phyloP scores from a whole-genome alignment of 305 asterid species.

The Solanum hybrid region DNA sequence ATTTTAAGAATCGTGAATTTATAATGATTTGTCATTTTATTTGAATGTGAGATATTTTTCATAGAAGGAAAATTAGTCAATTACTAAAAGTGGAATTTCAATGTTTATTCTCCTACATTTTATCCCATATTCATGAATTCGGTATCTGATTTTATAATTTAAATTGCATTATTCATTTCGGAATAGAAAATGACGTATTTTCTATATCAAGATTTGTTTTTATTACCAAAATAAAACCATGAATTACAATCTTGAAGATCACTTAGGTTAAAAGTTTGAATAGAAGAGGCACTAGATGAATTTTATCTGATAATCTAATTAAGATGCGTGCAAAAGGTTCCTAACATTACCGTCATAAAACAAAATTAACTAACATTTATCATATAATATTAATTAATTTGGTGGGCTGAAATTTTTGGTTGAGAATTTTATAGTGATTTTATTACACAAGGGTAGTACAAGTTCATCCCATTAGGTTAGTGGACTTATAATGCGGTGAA shows the following conservation, averaged over 20 bases:
- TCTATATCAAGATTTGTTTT: background rate
- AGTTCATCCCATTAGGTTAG: background rate
- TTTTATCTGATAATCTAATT: background rate
- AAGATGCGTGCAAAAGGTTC: background rate
- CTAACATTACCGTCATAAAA: background rate
- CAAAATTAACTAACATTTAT: background rate
- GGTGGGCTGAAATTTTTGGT: background rate
- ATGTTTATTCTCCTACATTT: background rate
- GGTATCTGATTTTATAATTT: background rate
- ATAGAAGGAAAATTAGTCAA: background rate
- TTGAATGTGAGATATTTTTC: background rate
- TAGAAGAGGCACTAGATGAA: background rate
- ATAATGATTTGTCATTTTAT: background rate
- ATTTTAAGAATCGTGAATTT: background rate
- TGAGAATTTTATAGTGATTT: background rate
- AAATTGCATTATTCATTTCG: background rate
- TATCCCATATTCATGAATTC: background rate
- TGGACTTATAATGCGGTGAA: background rate
- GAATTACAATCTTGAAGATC: too few relatives aligned
- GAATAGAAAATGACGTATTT: background rate
- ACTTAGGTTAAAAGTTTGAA: too few relatives aligned
- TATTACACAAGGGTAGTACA: background rate
- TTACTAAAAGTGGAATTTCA: background rate
- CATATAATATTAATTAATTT: background rate
- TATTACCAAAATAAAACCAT: too few relatives aligned